These are phyloP conservation scores for Moricandia arvensis DNA, from an alignment of 345 rosid genomes.

Conservation along the genomic window DNA sequence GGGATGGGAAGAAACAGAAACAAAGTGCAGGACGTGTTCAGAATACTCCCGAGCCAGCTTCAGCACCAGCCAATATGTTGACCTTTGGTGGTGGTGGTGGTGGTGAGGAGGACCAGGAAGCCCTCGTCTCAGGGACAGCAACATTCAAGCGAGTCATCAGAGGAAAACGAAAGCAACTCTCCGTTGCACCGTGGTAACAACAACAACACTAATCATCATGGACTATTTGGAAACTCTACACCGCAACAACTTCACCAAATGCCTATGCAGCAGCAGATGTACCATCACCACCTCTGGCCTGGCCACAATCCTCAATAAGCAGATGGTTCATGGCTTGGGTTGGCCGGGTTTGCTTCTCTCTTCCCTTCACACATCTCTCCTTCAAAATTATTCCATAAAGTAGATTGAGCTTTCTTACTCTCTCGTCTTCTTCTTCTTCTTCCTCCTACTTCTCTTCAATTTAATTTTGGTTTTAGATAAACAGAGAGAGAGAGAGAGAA, in stretches of 20 bases:
- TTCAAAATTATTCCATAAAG: conserved; percentile 24
- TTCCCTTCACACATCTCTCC: conserved; percentile 17
- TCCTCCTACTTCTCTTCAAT: conserved; percentile 3
- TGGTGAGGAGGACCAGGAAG: conserved; percentile 40
- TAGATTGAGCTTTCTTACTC: conserved; percentile 37
- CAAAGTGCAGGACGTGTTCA: conserved; percentile 21
- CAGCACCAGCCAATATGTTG: conserved; percentile 56
- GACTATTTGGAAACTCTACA: conserved; percentile 28
- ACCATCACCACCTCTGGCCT: conserved; percentile 33
- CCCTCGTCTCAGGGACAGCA: conserved; percentile 70
- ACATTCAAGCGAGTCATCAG: conserved; percentile 77
- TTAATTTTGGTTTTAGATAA: conserved; percentile 36
- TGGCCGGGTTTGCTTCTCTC: conserved; percentile 27
- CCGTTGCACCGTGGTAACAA: conserved; percentile 22
- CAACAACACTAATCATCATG: conserved; percentile 27
- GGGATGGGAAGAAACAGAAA: conserved; percentile 56
- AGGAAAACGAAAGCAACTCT: conserved; percentile 56
- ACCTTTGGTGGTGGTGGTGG: conserved; percentile 53
- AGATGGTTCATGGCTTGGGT: not conserved
- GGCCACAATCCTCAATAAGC: conserved; percentile 24
- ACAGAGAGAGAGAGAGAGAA: conserved; percentile 6
- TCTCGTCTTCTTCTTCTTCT: conserved; percentile 1
- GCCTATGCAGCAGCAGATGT: conserved; percentile 35
- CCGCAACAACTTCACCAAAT: conserved; percentile 30
- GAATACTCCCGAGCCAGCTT: conserved; percentile 51